Base-by-base conservation (phyloP, 345 rosid species). In the Brassica juncea region DNA sequence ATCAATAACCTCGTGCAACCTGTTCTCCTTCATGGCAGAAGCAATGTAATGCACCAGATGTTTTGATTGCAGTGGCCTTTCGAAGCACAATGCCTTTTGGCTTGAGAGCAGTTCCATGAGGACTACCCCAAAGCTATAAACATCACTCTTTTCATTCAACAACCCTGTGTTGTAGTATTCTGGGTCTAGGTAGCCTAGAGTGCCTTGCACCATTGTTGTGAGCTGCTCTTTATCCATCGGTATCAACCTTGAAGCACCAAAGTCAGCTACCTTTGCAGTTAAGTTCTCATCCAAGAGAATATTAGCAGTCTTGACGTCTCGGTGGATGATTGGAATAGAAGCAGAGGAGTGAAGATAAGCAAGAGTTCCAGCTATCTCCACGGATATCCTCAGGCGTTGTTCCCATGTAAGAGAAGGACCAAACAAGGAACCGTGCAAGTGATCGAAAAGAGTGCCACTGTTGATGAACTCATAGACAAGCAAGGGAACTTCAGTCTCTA, bases 161-260 rank as follows among this genome's bases (percentile, higher is more conserved):
- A 49, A 8, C 0, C 55, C 55, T 49, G 55, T 49, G 7, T n/a
- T 0, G 55, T 47, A 47, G 2, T 47, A 47, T 47, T 47, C 54
- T 4, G 54, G 54, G 6, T 47, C 55, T 47, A 47, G 30, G 39
- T 86, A 84, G 12, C 86, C 86, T 2, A 77, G 47, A 8, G 85
- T 86, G 0, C 89, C 89, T 74, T 79, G 85, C 1, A 83, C 89
- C 81, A 82, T 67, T 2, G 89, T 84, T 2, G 85, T 68, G 2
- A 86, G 39, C 7, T 80, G 73, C 3, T 59, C 69, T 63, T 75
- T 72, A 57, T 86, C 66, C 66, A 61, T 61, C 4, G 66, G 66
- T 12, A 61, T 61, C 0, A 61, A 37, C 4, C 19, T 61, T 28
- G 66, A 61, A 12, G 66, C 66, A 0, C 66, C 66, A 61, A 61